Conservation (phyloP, 2,329 filamentous ascomycete genomes). For the Penicillium concentricum region DNA sequence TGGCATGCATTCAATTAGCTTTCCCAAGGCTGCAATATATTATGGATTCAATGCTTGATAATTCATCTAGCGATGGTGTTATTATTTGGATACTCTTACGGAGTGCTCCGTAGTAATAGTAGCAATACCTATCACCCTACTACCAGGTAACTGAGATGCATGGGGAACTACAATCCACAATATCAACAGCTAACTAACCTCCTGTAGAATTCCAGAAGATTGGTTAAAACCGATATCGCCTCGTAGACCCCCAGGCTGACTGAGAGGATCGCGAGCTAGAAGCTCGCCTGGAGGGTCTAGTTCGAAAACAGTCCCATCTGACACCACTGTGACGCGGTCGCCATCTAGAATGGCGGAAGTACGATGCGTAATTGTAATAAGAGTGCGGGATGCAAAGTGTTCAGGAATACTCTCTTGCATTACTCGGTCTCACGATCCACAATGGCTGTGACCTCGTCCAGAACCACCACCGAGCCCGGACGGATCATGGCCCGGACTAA, state of each 20-base stretch:
- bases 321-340: conserved; percentile 30
- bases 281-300: neutral
- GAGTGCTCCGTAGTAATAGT: neutral
- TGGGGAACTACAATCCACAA: neutral
- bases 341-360: conserved; percentile 30
- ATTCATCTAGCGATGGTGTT: neutral
- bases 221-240: neutral
- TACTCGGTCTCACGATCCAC: conserved; percentile 16
- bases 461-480: neutral
- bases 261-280: neutral
- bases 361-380: conserved; percentile 31
- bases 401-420: conserved; percentile 28
- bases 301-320: neutral
- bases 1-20: neutral
- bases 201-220: neutral
- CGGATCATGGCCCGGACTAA: conserved; percentile 12
- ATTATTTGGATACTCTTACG: neutral
- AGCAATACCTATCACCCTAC: neutral
- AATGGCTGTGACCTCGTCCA: conserved; percentile 4
- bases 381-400: conserved; percentile 28
- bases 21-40: neutral
- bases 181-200: neutral
- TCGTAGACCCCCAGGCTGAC: neutral
- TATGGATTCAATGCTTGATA: neutral
- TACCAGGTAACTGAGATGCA: neutral